Evolutionary conservation across 2,329 filamentous ascomycete species (phyloP).

Genomic region (Aureobasidium sp.): DNA sequence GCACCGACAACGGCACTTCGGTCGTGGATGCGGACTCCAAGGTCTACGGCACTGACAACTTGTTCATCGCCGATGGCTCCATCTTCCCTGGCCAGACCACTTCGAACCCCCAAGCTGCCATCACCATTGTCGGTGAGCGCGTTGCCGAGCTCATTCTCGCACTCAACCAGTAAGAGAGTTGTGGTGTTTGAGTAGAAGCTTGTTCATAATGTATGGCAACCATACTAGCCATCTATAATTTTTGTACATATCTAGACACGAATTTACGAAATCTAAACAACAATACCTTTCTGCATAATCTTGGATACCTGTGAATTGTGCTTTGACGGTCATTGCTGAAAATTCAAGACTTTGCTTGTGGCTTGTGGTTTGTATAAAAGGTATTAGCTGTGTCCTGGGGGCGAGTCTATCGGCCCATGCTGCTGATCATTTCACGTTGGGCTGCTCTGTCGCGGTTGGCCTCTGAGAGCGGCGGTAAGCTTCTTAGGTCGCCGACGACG

Average conservation of each 20-base stretch:
- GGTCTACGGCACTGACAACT: conserved; percentile 15
- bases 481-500: conserved; percentile 89
- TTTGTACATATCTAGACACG: background rate
- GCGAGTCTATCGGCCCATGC: conserved; percentile 28
- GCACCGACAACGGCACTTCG: background rate
- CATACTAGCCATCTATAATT: background rate
- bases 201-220: background rate
- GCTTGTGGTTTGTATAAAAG: background rate
- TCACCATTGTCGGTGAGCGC: conserved; percentile 56
- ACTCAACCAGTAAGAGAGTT: conserved; percentile 17
- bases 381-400: background rate
- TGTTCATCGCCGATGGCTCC: conserved; percentile 14
- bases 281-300: background rate
- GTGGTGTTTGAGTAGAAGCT: background rate
- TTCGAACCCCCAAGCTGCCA: conserved; percentile 46
- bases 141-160: conserved; percentile 46
- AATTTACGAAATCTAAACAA: background rate
- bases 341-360: background rate
- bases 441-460: conserved; percentile 73
- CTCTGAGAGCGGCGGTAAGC: conserved; percentile 74
- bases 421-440: conserved; percentile 77
- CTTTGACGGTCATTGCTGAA: background rate
- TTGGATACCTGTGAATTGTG: background rate
- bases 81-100: conserved; percentile 13
- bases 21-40: conserved; percentile 10